These are phyloP conservation scores for Metschnikowia noctiluminum DNA, from an alignment of 805 yeast genomes.

Conservation along the genomic window DNA sequence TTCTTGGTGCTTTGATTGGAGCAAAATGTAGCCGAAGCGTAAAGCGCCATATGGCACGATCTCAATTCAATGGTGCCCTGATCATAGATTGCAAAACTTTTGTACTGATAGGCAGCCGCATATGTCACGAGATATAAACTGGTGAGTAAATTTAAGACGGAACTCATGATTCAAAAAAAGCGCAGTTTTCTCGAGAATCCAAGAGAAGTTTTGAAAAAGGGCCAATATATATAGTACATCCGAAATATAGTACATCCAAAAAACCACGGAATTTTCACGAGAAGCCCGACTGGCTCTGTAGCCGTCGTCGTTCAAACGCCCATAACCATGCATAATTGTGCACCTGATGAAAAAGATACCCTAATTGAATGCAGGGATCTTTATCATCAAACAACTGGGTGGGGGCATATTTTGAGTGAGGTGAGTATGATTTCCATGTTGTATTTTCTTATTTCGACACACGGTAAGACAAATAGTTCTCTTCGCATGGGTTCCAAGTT, in stretches of 20 bases:
- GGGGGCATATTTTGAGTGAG: too few species aligned
- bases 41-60: constrained; percentile 5
- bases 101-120: constrained; percentile 2
- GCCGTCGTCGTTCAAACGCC: background rate
- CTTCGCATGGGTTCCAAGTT: too few species aligned
- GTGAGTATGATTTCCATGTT: too few species aligned
- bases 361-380: constrained; percentile 1
- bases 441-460: too few species aligned
- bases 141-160: background rate
- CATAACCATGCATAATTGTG: background rate
- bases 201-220: background rate
- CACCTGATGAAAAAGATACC: constrained; percentile 1
- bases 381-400: background rate
- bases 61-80: constrained; percentile 1
- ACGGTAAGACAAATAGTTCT: too few species aligned
- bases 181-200: background rate
- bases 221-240: too few species aligned
- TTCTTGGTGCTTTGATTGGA: background rate
- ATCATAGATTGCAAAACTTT: constrained; percentile 1
- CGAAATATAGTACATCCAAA: too few species aligned
- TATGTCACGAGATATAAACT: background rate
- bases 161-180: background rate
- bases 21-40: constrained; percentile 3
- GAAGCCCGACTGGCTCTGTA: background rate
- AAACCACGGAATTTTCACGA: background rate